A percentile compares a stretch with the other conserved stretches of the same genome.
Evolutionary conservation across 306 rosid species (phyloP).

Genomic region (Trichosanthes truncata): DNA sequence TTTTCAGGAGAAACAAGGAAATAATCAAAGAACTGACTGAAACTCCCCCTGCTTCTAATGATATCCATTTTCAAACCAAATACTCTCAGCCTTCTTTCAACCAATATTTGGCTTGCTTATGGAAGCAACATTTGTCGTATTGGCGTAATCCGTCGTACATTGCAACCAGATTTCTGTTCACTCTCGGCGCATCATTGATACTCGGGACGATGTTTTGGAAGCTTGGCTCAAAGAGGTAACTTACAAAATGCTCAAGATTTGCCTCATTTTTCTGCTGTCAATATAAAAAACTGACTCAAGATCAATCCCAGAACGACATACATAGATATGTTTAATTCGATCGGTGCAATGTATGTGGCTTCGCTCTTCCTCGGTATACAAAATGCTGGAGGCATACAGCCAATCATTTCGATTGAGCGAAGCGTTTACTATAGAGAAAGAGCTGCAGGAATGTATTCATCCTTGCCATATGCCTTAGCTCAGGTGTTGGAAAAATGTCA

Average conservation of each 20-base stretch:
- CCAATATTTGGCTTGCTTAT: conserved; percentile 50
- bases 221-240: conserved; percentile 50
- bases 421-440: conserved; percentile 48
- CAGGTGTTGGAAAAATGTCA: conserved; percentile 25
- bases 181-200: conserved; percentile 30
- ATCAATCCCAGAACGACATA: conserved; percentile 7
- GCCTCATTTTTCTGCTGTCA: background rate
- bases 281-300: background rate
- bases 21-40: conserved; percentile 37
- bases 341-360: conserved; percentile 44
- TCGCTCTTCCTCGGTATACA: conserved; percentile 48
- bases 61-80: conserved; percentile 36
- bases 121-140: conserved; percentile 61
- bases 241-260: background rate
- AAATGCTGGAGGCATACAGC: conserved; percentile 36
- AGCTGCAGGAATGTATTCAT: conserved; percentile 59
- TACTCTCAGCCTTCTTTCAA: conserved; percentile 34
- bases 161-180: conserved; percentile 37
- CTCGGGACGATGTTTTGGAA: conserved; percentile 54
- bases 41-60: conserved; percentile 44
- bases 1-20: conserved; percentile 50
- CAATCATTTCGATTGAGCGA: conserved; percentile 48
- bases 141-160: conserved; percentile 58
- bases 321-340: conserved; percentile 33
- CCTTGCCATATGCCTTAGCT: conserved; percentile 51